Conservation (phyloP, 1,284 basidiomycete genomes). For the Lentinus polychrous region DNA sequence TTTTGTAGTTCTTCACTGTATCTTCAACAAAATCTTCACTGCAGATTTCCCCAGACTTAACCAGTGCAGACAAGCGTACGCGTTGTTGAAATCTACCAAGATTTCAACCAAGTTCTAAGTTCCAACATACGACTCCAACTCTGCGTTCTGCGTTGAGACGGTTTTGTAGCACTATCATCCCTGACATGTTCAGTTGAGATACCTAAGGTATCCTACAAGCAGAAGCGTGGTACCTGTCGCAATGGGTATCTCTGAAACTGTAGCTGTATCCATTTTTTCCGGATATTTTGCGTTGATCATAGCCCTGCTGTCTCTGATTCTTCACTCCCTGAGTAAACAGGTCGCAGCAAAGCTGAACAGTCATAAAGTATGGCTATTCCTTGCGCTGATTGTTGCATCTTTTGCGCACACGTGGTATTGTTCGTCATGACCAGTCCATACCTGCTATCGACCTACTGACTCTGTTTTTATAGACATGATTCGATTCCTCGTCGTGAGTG, state of each 20-base stretch:
- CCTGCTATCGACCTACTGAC: no score
- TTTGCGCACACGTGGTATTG: slow-evolving; percentile 58
- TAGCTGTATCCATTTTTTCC: slow-evolving; percentile 8
- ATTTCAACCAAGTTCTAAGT: no score
- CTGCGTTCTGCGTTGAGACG: no score
- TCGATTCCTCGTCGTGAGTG: slow-evolving; percentile 43
- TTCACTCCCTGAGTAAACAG: background rate
- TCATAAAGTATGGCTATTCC: slow-evolving; percentile 16
- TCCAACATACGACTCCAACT: no score
- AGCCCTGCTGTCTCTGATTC: slow-evolving; percentile 4
- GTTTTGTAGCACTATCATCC: no score
- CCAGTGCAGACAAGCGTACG: no score
- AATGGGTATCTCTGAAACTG: slow-evolving; percentile 3
- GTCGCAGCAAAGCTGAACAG: background rate
- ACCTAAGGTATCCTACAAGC: no score
- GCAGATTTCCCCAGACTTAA: no score
- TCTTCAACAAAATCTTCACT: no score
- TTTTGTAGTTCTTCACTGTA: no score
- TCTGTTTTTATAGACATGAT: slow-evolving; percentile 40
- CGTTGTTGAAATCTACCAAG: no score
- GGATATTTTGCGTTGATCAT: slow-evolving; percentile 11
- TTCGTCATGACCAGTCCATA: slow-evolving; percentile 30
- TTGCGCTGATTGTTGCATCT: slow-evolving; percentile 31
- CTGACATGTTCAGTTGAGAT: no score
- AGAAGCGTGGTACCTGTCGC: background rate